phyloP scores from a whole-genome alignment of 345 rosid genomes.

The Pseudoturritis turrita region DNA sequence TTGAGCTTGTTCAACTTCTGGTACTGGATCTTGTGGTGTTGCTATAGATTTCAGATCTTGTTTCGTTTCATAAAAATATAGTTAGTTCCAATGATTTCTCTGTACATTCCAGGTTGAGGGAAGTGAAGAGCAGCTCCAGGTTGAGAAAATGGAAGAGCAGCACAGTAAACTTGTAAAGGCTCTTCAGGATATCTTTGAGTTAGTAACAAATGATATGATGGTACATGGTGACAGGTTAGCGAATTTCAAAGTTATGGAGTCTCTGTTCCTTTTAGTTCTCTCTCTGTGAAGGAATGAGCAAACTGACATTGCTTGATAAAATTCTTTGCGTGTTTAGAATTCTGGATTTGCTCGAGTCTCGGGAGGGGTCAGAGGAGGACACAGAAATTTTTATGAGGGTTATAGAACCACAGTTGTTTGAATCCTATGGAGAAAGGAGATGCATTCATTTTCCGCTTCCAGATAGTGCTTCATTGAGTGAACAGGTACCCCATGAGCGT shows the following conservation, averaged over 20 bases:
- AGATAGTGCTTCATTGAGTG: conserved; percentile 54
- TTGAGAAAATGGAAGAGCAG: conserved; percentile 56
- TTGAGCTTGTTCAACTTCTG: conserved; percentile 72
- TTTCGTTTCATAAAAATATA: background rate
- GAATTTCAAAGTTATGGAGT: background rate
- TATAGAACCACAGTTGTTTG: conserved; percentile 71
- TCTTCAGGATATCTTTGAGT: conserved; percentile 93
- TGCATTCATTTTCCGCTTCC: conserved; percentile 83
- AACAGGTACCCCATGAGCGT: conserved; percentile 49
- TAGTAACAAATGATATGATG: conserved; percentile 86
- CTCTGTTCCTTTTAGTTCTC: background rate
- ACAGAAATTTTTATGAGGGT: conserved; percentile 37
- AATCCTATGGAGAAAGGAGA: conserved; percentile 40
- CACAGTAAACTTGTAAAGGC: conserved; percentile 57
- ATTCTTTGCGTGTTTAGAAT: conserved; percentile 37
- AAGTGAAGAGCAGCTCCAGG: conserved; percentile 35
- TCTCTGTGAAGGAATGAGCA: conserved; percentile 11
- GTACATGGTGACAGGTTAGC: conserved; percentile 62
- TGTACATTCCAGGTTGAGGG: conserved; percentile 27
- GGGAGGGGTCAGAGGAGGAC: conserved; percentile 36
- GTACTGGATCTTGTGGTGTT: conserved; percentile 41
- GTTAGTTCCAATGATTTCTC: conserved; percentile 7
- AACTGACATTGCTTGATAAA: background rate
- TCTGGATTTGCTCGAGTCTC: conserved; percentile 41
- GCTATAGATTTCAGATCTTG: background rate